Evolutionary conservation across 805 yeast genomes (phyloP).

Genomic region (Kuraishia borneana): DNA sequence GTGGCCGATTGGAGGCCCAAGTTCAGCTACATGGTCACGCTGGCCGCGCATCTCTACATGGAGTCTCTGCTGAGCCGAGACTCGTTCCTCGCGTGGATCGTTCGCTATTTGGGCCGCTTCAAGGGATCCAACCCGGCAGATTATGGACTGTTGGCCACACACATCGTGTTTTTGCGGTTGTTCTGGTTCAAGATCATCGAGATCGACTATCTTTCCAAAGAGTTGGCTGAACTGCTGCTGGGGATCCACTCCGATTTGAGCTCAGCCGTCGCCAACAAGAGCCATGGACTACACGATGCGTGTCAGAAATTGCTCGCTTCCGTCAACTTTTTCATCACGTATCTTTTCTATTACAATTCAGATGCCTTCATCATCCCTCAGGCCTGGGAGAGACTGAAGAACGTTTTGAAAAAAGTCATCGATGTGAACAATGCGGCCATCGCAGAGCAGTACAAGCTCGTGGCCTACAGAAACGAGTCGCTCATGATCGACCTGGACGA

Average conservation of each 20-base stretch:
- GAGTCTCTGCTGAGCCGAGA: constrained; percentile 57
- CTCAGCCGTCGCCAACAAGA: background rate
- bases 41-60: constrained; percentile 54
- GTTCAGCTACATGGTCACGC: constrained; percentile 47
- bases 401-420: constrained; percentile 30
- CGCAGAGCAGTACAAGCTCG: constrained; percentile 42
- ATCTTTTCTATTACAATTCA: constrained; percentile 35
- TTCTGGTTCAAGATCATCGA: constrained; percentile 63
- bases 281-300: constrained; percentile 2
- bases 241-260: constrained; percentile 25
- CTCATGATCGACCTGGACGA: constrained; percentile 36
- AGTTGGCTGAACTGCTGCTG: constrained; percentile 49
- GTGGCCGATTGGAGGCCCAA: constrained; percentile 31
- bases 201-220: constrained; percentile 49
- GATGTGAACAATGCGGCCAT: constrained; percentile 19
- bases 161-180: constrained; percentile 42
- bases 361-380: constrained; percentile 56
- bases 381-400: constrained; percentile 46
- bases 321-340: constrained; percentile 23
- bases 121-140: constrained; percentile 4
- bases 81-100: constrained; percentile 52
- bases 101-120: constrained; percentile 29
- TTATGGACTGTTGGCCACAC: constrained; percentile 14
- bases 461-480: constrained; percentile 62
- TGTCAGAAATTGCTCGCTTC: constrained; percentile 10